A percentile compares a stretch with the other conserved stretches of the same genome.
Evolutionary conservation across 2,329 filamentous ascomycete species (phyloP).

Genomic region (Neonectria hederae): DNA sequence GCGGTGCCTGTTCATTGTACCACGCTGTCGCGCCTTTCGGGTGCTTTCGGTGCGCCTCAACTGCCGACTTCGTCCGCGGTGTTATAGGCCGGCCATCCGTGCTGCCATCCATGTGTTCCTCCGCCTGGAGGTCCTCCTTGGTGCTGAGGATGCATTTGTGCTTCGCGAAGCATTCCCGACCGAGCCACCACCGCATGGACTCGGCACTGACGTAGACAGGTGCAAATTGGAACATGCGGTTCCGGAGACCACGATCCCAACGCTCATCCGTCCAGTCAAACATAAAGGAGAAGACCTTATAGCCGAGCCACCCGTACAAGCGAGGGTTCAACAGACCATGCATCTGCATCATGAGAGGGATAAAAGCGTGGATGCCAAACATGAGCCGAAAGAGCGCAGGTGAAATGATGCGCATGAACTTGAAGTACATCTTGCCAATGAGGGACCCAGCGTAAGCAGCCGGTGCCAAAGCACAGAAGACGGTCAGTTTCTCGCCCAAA

Average conservation of each 20-base stretch:
- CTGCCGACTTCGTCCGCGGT: slow-evolving; percentile 36
- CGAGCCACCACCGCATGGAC: slow-evolving; percentile 96
- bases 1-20: slow-evolving; percentile 83
- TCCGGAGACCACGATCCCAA: slow-evolving; percentile 82
- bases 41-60: slow-evolving; percentile 49
- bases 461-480: slow-evolving; percentile 91
- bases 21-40: slow-evolving; percentile 71
- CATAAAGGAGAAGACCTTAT: slow-evolving; percentile 87
- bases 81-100: slow-evolving; percentile 28
- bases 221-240: slow-evolving; percentile 91
- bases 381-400: slow-evolving; percentile 79
- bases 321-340: slow-evolving; percentile 71
- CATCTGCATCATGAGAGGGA: slow-evolving; percentile 91
- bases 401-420: slow-evolving; percentile 85
- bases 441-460: slow-evolving; percentile 90
- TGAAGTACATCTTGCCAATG: slow-evolving; percentile 88
- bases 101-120: slow-evolving; percentile 68
- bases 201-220: slow-evolving; percentile 91
- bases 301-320: slow-evolving; percentile 84
- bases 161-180: slow-evolving; percentile 78
- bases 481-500: slow-evolving; percentile 81
- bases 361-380: slow-evolving; percentile 93
- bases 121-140: slow-evolving; percentile 70
- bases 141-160: slow-evolving; percentile 91
- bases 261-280: slow-evolving; percentile 87